Percentiles rank a stretch among this genome's conserved stretches.
Evolutionary conservation across 768 basidiomycete species (phyloP).

Genomic region (Crucibulum laeve): DNA sequence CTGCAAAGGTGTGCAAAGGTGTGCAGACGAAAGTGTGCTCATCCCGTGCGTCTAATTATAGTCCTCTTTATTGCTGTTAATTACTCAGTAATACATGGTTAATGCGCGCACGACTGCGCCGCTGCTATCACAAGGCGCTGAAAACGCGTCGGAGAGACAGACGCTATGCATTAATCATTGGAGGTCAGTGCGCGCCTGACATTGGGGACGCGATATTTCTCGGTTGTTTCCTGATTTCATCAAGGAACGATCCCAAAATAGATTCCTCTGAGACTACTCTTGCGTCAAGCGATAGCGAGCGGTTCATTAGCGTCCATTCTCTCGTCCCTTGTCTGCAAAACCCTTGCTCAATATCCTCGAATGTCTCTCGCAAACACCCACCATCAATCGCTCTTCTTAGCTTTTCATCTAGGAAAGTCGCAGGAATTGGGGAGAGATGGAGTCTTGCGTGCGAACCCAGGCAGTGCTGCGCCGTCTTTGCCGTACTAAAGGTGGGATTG

Average conservation of each 20-base stretch:
- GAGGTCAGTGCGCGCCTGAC: neutral
- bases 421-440: neutral
- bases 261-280: too few relatives aligned
- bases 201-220: neutral
- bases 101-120: too few relatives aligned
- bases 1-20: too few relatives aligned
- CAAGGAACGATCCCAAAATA: conserved; percentile 10
- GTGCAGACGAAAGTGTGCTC: too few relatives aligned
- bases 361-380: neutral
- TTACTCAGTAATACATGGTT: too few relatives aligned
- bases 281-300: neutral
- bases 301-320: neutral
- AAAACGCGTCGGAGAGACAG: neutral
- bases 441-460: conserved; percentile 17
- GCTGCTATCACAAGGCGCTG: too few relatives aligned
- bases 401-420: neutral
- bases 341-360: neutral
- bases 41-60: too few relatives aligned
- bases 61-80: too few relatives aligned
- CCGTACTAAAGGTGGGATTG: conserved; percentile 15
- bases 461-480: conserved; percentile 21
- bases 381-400: neutral
- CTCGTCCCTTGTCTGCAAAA: neutral
- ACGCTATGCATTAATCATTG: neutral
- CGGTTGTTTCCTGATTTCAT: conserved; percentile 4